Percentiles rank a stretch among this genome's conserved stretches.
Conservation (phyloP, 257 asterid species). For the Salvia rosmarinus region DNA sequence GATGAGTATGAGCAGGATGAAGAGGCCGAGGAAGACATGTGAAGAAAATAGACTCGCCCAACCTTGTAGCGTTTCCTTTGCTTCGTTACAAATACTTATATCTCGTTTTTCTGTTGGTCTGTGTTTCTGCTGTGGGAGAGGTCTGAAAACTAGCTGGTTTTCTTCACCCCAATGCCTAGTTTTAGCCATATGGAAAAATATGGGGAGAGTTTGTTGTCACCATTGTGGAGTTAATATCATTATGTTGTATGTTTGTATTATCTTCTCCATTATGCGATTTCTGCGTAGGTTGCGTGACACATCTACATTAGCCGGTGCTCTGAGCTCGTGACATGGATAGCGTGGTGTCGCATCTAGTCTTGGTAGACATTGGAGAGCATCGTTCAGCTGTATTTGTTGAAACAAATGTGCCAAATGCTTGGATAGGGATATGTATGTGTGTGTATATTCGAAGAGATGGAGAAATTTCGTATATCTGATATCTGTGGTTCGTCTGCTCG, state of each 20-base stretch:
- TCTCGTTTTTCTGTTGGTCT: conserved; percentile 32
- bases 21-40: conserved; percentile 40
- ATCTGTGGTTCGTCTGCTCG: too few relatives aligned
- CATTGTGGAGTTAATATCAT: background rate
- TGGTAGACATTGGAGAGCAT: too few relatives aligned
- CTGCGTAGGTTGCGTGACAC: too few relatives aligned
- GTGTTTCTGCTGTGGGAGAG: conserved; percentile 21
- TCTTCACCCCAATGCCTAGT: background rate
- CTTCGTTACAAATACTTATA: conserved; percentile 2
- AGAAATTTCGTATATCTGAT: too few relatives aligned
- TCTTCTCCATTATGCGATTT: background rate
- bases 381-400: too few relatives aligned
- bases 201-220: conserved; percentile 16
- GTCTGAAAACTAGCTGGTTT: conserved; percentile 27
- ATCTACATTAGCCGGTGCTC: too few relatives aligned
- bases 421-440: too few relatives aligned
- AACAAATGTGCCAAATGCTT: too few relatives aligned
- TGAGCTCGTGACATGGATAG: too few relatives aligned
- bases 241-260: conserved; percentile 30
- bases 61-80: conserved; percentile 22
- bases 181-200: background rate
- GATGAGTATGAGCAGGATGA: conserved; percentile 67
- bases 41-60: conserved; percentile 8
- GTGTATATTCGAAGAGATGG: too few relatives aligned
- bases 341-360: too few relatives aligned